These are phyloP conservation scores for Sordaria brevicollis DNA, from an alignment of 495 filamentous ascomycete species.

Conservation along the genomic window DNA sequence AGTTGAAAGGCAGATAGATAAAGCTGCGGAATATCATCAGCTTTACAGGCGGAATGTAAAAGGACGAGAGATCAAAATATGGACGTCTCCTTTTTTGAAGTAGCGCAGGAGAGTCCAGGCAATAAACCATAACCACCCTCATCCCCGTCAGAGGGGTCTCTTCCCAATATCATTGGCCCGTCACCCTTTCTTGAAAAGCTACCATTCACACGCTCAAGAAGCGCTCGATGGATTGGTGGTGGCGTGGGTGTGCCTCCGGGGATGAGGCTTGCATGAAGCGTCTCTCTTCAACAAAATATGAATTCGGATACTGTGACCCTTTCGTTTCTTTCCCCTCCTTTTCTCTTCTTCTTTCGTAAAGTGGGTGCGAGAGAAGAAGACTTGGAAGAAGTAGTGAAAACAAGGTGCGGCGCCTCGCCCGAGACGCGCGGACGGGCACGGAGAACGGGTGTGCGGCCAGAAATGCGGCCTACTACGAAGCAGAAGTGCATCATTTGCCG, in stretches of 20 bases:
- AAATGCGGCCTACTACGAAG: background rate
- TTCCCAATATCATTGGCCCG: slow-evolving; percentile 6
- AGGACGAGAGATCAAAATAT: background rate
- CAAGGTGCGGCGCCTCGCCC: background rate
- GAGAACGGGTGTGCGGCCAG: background rate
- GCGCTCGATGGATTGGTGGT: background rate
- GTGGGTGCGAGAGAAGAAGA: too few species aligned
- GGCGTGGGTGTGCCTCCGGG: background rate
- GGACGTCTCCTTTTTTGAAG: too few species aligned
- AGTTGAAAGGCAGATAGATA: background rate
- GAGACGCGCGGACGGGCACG: background rate
- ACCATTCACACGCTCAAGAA: background rate
- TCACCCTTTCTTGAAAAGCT: background rate
- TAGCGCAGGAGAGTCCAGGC: too few species aligned
- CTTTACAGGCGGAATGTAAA: background rate
- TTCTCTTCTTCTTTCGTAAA: background rate
- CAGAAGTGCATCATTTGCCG: background rate
- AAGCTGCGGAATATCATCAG: background rate
- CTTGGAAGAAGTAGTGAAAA: background rate
- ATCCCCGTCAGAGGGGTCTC: slow-evolving; percentile 3
- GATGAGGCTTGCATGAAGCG: background rate
- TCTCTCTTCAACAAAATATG: too few species aligned
- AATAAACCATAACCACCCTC: background rate
- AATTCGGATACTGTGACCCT: background rate
- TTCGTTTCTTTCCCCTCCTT: too few species aligned